These are phyloP conservation scores for Termitomyces sp. DNA, from an alignment of 768 basidiomycete species.

Conservation along the genomic window DNA sequence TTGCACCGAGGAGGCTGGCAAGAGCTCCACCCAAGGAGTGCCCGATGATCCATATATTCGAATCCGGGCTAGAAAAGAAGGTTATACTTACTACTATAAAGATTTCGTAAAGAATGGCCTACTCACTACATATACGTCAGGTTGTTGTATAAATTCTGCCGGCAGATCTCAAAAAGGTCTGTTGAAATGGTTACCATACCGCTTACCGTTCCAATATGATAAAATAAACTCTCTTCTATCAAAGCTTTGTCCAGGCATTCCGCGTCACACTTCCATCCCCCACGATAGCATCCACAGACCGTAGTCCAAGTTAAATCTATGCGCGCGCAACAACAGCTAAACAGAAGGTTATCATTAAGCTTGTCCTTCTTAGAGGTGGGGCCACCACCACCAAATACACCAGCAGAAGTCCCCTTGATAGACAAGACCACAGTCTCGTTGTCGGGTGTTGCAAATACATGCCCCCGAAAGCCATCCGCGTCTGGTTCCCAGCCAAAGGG, in stretches of 20 bases:
- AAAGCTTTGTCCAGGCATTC: conserved; percentile 73
- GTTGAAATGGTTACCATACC: not conserved
- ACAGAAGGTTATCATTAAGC: conserved; percentile 88
- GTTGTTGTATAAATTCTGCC: conserved; percentile 91
- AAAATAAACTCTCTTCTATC: conserved; percentile 79
- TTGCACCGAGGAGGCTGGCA: conserved; percentile 76
- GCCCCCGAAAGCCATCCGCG: conserved; percentile 83
- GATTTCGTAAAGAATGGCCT: not conserved
- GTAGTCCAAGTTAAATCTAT: conserved; percentile 93
- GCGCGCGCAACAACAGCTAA: conserved; percentile 91
- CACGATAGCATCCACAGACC: conserved; percentile 84
- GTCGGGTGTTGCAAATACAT: conserved; percentile 81
- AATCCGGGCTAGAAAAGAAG: conserved; percentile 44
- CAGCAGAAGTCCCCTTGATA: conserved; percentile 92
- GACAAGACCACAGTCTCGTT: conserved; percentile 83
- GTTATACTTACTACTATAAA: not conserved
- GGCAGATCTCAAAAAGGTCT: not conserved
- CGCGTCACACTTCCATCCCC: conserved; percentile 77
- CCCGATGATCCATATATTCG: conserved; percentile 85
- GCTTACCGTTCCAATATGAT: conserved; percentile 82
- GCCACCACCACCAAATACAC: conserved; percentile 65
- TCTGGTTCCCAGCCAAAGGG: conserved; percentile 93
- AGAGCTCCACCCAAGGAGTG: conserved; percentile 72
- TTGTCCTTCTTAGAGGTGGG: conserved; percentile 90
- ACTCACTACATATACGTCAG: conserved; percentile 77